Percentiles rank a stretch among this genome's conserved stretches.
Evolutionary conservation across 2,329 filamentous ascomycete species (phyloP).

Genomic region (Alternaria incomplexa): DNA sequence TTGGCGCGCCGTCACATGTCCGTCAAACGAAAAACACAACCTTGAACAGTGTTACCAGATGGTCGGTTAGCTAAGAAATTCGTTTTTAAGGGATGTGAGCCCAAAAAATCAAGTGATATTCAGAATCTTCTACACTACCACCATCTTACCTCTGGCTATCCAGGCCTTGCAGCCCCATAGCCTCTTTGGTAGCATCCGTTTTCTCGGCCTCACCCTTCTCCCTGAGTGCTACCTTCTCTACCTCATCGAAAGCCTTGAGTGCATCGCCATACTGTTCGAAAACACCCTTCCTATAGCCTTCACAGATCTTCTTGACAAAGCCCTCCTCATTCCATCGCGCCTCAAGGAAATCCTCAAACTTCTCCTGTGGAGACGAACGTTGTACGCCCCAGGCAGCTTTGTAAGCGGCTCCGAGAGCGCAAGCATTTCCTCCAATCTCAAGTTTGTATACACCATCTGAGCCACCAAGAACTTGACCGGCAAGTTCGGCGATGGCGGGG

Average conservation of each 20-base stretch:
- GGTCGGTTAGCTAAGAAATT: neutral
- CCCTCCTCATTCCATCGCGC: slow-evolving; percentile 83
- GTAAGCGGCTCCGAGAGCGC: slow-evolving; percentile 90
- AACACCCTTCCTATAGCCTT: slow-evolving; percentile 75
- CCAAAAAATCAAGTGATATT: neutral
- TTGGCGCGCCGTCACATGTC: slow-evolving; percentile 3
- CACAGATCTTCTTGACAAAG: slow-evolving; percentile 80
- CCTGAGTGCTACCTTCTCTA: slow-evolving; percentile 11
- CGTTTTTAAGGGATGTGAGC: neutral
- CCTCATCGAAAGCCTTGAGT: slow-evolving; percentile 67
- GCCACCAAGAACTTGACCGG: slow-evolving; percentile 87
- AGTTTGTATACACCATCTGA: slow-evolving; percentile 90
- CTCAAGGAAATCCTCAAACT: slow-evolving; percentile 87
- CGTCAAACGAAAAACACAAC: neutral
- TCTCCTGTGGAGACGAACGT: slow-evolving; percentile 64
- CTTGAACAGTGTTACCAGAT: neutral
- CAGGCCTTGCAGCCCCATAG: slow-evolving; percentile 7
- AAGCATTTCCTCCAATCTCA: slow-evolving; percentile 94
- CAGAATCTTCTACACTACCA: neutral
- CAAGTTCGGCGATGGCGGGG: slow-evolving; percentile 81
- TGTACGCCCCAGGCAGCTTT: slow-evolving; percentile 95
- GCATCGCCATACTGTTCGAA: slow-evolving; percentile 82
- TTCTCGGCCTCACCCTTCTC: slow-evolving; percentile 11
- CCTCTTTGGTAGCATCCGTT: neutral
- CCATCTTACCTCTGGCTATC: neutral